These are phyloP conservation scores for Kalmusia sp. DNA, from an alignment of 2,329 filamentous ascomycete species.

Conservation along the genomic window DNA sequence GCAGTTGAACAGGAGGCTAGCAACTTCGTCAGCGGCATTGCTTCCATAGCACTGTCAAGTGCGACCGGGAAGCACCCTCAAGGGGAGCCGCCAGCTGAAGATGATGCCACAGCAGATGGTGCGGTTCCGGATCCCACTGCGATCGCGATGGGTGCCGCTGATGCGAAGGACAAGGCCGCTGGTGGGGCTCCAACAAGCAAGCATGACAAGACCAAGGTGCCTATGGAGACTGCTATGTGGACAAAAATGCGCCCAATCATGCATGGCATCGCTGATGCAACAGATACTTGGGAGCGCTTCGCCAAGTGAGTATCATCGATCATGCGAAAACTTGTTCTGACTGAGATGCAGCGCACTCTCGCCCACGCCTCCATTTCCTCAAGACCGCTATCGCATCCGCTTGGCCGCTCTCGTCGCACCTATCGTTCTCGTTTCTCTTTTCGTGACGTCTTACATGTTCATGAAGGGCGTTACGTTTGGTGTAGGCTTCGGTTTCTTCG, in stretches of 20 bases:
- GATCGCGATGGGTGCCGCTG: slow-evolving; percentile 60
- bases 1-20: slow-evolving; percentile 83
- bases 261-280: slow-evolving; percentile 66
- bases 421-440: slow-evolving; percentile 50
- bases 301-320: slow-evolving; percentile 56
- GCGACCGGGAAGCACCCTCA: slow-evolving; percentile 80
- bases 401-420: slow-evolving; percentile 55
- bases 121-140: slow-evolving; percentile 68
- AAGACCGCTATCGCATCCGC: slow-evolving; percentile 52
- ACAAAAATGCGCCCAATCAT: slow-evolving; percentile 76
- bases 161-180: slow-evolving; percentile 60
- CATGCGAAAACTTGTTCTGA: not conserved
- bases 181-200: slow-evolving; percentile 59
- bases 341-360: slow-evolving; percentile 48
- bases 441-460: slow-evolving; percentile 59
- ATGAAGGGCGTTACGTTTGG: slow-evolving; percentile 71
- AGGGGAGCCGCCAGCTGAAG: slow-evolving; percentile 59
- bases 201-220: slow-evolving; percentile 80
- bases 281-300: slow-evolving; percentile 69
- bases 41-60: slow-evolving; percentile 74
- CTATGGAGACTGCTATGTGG: slow-evolving; percentile 80
- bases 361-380: slow-evolving; percentile 57
- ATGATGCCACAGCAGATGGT: slow-evolving; percentile 54
- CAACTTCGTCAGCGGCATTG: slow-evolving; percentile 78
- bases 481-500: slow-evolving; percentile 79